Base-by-base conservation (phyloP, 495 filamentous ascomycete genomes). In the Mytilinidion resinicola region DNA sequence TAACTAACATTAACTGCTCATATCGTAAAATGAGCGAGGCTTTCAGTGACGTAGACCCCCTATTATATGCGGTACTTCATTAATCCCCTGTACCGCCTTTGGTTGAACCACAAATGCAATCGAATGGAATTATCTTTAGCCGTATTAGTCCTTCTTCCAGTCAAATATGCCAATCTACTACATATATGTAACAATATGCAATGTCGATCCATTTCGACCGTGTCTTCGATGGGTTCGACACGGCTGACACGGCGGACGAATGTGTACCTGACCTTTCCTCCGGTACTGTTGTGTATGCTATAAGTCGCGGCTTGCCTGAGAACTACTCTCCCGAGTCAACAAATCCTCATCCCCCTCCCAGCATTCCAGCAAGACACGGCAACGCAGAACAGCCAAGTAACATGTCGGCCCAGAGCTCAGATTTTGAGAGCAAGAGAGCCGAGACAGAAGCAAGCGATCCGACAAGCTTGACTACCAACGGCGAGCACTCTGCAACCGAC, bases 361-460 rank as follows among this genome's bases (percentile, higher is more conserved):
- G 36, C 54, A 57, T 9, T 30, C 54, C 41, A n/a, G 50, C 41
- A 51, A 25, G 5, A 36, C 54, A 37, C 19, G 51, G 54, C 43
- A 21, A 41, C 52, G 36, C 10, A 6, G 35, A 21, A 35, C 9
- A 42, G 52, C 52, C 38, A 55, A 39, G 34, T n/a, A 55, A 15
- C 52, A 55, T 55, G 52, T 21, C 52, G 11, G 7, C 19, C 38
- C 11, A 55, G 36, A 55, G 33, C 7, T 17, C 17, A 42, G 35
- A 42, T 3, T 41, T 55, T 39, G 52, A 55, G 52, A 55, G 38
- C 52, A 55, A 37, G 52, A 5, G 21, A 55, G 52, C 52, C 33
- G 37, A 55, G 52, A 55, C 41, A 34, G 52, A 55, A 15, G 38
- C 52, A 41, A 55, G 19, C 52, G 43, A 55, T 44, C 5, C 36